Percentiles rank a stretch among this genome's conserved stretches.
These are phyloP conservation scores for Paraglomus brasilianum DNA, from an alignment of 192 early-diverging fungal species.

Conservation along the genomic window DNA sequence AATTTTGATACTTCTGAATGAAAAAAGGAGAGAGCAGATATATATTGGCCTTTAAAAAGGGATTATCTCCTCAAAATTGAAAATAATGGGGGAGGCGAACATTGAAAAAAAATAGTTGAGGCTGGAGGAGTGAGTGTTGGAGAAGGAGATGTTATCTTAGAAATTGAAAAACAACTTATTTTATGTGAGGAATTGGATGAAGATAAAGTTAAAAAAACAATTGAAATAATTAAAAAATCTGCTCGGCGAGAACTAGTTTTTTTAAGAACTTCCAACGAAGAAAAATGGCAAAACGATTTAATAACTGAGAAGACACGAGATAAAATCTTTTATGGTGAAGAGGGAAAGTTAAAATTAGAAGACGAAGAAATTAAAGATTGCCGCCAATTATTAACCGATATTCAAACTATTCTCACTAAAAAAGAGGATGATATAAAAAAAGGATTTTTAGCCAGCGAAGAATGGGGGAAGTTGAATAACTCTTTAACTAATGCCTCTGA, in stretches of 20 bases:
- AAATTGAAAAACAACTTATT: slow-evolving; percentile 10
- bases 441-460: not conserved
- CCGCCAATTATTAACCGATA: not conserved
- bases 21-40: not conserved
- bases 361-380: not conserved
- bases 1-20: not conserved
- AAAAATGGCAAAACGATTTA: not conserved
- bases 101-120: not conserved
- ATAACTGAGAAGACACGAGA: not conserved
- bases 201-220: not conserved
- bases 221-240: not conserved
- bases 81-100: not conserved
- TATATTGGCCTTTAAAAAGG: not conserved
- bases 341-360: not conserved
- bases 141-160: not conserved
- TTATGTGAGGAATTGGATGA: not conserved
- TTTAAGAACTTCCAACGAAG: too few species aligned
- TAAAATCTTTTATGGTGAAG: not conserved
- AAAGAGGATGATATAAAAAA: not conserved
- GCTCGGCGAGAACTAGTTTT: not conserved
- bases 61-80: not conserved
- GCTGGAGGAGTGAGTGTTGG: not conserved
- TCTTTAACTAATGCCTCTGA: not conserved
- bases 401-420: slow-evolving; percentile 1
- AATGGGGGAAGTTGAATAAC: not conserved